phyloP scores from a whole-genome alignment of 495 filamentous ascomycete genomes.

The Wilcoxina mikolae region DNA sequence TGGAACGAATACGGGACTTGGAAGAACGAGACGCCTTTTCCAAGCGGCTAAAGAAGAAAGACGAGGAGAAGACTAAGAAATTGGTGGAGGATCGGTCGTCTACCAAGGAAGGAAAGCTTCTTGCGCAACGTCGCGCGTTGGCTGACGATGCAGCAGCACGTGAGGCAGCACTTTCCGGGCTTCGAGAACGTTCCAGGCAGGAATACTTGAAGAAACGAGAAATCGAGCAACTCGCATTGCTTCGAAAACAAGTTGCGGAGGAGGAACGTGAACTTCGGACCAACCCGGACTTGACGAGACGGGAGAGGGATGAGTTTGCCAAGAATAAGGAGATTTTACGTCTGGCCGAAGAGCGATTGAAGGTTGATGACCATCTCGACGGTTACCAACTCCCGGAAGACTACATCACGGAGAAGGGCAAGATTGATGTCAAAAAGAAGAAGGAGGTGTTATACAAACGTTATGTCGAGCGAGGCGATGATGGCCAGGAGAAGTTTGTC shows the following conservation, averaged over 20 bases:
- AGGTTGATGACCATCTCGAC: constrained; percentile 83
- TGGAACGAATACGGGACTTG: constrained; percentile 46
- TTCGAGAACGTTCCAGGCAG: constrained; percentile 71
- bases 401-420: constrained; percentile 83
- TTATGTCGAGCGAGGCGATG: constrained; percentile 77
- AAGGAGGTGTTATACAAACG: constrained; percentile 80
- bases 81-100: constrained; percentile 51
- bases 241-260: constrained; percentile 84
- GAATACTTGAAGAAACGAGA: constrained; percentile 91
- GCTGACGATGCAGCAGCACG: constrained; percentile 51
- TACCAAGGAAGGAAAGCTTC: constrained; percentile 41
- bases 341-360: constrained; percentile 73
- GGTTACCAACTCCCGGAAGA: constrained; percentile 91
- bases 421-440: constrained; percentile 79
- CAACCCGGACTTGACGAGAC: constrained; percentile 56
- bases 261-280: constrained; percentile 69
- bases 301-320: constrained; percentile 80
- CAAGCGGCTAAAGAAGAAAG: constrained; percentile 53
- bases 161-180: constrained; percentile 52
- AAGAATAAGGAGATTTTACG: constrained; percentile 76
- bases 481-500: constrained; percentile 74
- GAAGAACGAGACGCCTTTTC: constrained; percentile 63
- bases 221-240: constrained; percentile 62
- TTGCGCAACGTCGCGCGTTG: constrained; percentile 44
- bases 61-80: constrained; percentile 54